These are phyloP conservation scores for Pseudomicrostroma phylloplanum DNA, from an alignment of 1,284 basidiomycete genomes.

Conservation along the genomic window DNA sequence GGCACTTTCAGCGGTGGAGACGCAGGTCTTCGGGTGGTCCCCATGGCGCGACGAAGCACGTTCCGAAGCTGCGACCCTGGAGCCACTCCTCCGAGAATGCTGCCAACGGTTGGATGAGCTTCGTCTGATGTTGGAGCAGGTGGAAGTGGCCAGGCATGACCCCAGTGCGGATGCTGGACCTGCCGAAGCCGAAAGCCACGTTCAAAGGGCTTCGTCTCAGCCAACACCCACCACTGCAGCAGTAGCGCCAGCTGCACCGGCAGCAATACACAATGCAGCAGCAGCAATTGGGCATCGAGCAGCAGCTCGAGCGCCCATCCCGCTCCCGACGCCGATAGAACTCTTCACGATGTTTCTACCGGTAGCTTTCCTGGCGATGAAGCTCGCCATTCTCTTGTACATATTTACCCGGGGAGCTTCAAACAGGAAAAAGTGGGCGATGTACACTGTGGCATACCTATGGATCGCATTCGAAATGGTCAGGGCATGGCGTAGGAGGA, in stretches of 20 bases:
- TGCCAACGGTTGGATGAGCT: constrained; percentile 14
- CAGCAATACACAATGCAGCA: constrained; percentile 19
- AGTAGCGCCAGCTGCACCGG: not conserved
- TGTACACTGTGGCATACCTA: constrained; percentile 19
- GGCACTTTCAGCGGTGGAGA: too few relatives aligned
- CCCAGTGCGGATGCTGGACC: not conserved
- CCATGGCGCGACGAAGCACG: too few relatives aligned
- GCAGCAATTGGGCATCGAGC: constrained; percentile 22
- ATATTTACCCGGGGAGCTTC: constrained; percentile 25
- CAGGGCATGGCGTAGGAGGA: constrained; percentile 19
- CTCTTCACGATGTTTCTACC: constrained; percentile 19
- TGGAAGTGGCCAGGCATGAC: not conserved
- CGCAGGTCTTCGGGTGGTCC: too few relatives aligned
- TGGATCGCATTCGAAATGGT: constrained; percentile 26
- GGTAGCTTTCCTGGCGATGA: constrained; percentile 25
- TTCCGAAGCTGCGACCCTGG: too few relatives aligned
- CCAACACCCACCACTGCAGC: constrained; percentile 4
- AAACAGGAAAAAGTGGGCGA: constrained; percentile 19
- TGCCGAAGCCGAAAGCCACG: too few relatives aligned
- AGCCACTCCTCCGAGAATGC: too few relatives aligned
- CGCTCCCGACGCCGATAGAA: constrained; percentile 18
- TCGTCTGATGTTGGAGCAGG: constrained; percentile 9
- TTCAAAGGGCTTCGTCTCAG: not conserved
- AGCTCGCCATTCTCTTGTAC: constrained; percentile 26
- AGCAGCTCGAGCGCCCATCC: not conserved